phyloP scores from a whole-genome alignment of 495 filamentous ascomycete genomes.

The Xylaria palmicola region DNA sequence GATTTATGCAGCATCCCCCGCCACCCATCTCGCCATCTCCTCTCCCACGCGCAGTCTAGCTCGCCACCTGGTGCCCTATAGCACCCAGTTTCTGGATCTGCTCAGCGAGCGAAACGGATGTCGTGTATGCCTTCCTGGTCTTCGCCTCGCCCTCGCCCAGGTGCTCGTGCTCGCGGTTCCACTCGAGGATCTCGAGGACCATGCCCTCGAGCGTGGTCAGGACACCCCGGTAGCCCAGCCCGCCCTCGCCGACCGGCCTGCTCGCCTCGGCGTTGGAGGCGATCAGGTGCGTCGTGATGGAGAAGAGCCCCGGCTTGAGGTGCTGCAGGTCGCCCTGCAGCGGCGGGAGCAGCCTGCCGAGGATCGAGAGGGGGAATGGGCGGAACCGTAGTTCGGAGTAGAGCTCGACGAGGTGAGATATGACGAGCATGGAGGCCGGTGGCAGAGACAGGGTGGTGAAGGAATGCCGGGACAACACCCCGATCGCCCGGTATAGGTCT shows the following conservation, averaged over 20 bases:
- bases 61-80: conserved; percentile 16
- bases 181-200: conserved; percentile 52
- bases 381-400: conserved; percentile 40
- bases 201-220: conserved; percentile 56
- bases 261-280: conserved; percentile 47
- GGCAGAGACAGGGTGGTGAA: conserved; percentile 36
- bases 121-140: conserved; percentile 34
- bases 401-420: conserved; percentile 50
- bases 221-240: conserved; percentile 51
- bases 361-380: conserved; percentile 36
- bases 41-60: not conserved
- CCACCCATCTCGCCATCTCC: not conserved
- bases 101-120: conserved; percentile 40
- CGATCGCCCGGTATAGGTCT: conserved; percentile 29
- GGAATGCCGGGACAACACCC: conserved; percentile 30
- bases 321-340: conserved; percentile 45
- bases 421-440: conserved; percentile 45
- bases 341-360: conserved; percentile 44
- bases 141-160: conserved; percentile 14
- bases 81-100: conserved; percentile 35
- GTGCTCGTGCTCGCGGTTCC: conserved; percentile 44
- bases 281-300: conserved; percentile 52
- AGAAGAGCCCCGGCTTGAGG: conserved; percentile 54
- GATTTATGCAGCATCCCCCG: not conserved
- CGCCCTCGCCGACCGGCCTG: conserved; percentile 44